phyloP scores from a whole-genome alignment of 208 protist genomes.

The Spongospora subterranea region DNA sequence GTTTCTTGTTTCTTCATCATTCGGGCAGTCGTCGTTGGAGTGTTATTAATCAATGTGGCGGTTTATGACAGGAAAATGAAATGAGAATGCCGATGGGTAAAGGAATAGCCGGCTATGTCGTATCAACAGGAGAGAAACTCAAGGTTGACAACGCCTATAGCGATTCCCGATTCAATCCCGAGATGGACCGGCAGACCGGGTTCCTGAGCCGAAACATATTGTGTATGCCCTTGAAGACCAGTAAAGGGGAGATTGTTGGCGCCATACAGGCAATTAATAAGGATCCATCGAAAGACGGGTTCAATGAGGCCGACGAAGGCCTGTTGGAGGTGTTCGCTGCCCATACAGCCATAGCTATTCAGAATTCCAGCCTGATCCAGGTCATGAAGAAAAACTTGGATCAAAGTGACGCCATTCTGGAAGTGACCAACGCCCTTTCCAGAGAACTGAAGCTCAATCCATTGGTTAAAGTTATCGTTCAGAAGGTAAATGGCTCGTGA shows the following conservation, averaged over 20 bases:
- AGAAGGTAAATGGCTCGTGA: too few relatives aligned
- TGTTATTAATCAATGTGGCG: slow-evolving; percentile 50
- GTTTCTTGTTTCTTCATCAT: too few relatives aligned
- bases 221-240: slow-evolving; percentile 73
- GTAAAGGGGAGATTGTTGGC: slow-evolving; percentile 67
- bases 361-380: neutral
- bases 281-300: slow-evolving; percentile 8
- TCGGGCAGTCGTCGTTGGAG: too few relatives aligned
- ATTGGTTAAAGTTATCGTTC: slow-evolving; percentile 5
- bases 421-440: slow-evolving; percentile 9
- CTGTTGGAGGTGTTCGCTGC: slow-evolving; percentile 60
- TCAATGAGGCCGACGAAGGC: slow-evolving; percentile 61
- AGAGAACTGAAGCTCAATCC: neutral
- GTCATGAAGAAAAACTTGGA: neutral
- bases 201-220: slow-evolving; percentile 71
- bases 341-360: slow-evolving; percentile 12
- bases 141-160: slow-evolving; percentile 72
- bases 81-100: slow-evolving; percentile 59
- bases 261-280: slow-evolving; percentile 74
- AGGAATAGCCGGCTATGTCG: slow-evolving; percentile 64
- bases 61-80: slow-evolving; percentile 19
- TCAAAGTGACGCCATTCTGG: slow-evolving; percentile 17
- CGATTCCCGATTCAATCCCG: slow-evolving; percentile 72
- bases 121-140: slow-evolving; percentile 64
- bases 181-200: slow-evolving; percentile 71